Base-by-base conservation (phyloP, 257 asterid species). In the Gardenia jasminoides region DNA sequence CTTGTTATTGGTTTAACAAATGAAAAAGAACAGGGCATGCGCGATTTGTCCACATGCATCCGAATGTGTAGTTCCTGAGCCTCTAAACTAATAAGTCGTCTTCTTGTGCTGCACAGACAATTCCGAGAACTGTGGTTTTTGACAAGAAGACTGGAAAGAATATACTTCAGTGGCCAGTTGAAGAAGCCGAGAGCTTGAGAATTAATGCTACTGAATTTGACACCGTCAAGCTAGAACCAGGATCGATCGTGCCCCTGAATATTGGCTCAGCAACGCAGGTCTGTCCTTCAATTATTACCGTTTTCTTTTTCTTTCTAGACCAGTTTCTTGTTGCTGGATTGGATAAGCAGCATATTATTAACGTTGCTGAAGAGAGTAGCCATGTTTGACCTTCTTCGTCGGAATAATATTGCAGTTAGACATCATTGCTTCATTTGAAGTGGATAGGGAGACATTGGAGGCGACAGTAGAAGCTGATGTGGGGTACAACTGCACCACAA, bases 131-230 rank as follows among this genome's bases (percentile, higher is more conserved):
- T 3, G 76, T 92, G n/a, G 88, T 87, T 65, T 88, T 79, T 70
- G 98, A 94, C 81, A 52, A 82, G 67, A 86, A 90, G 80, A 88
- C 97, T 0, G 86, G 91, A 3, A 89, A 74, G 22, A 85, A 91
- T 85, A 31, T 94, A 50, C 89, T 94, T 66, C 97, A 92, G 30
- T 94, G 98, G 97, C 97, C 98, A 19, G 92, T 94, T 44, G 81
- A 83, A 67, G 98, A 94, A 82, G 85, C 92, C 31, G 97, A 96
- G 86, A 90, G 88, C 82, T 86, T 92, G 86, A 90, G 99, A 82
- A 31, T 75, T 17, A 82, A 82, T 56, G 82, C 85, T 16, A 69
- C 81, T n/a, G 88, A 79, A 83, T 86, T 89, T 58, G 82, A 85
- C 15, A 76, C 85, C 30, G 85, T 84, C 52, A 87, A 85, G 74